Conservation (phyloP, 441 rosid genomes). For the Biscutella laevigata region DNA sequence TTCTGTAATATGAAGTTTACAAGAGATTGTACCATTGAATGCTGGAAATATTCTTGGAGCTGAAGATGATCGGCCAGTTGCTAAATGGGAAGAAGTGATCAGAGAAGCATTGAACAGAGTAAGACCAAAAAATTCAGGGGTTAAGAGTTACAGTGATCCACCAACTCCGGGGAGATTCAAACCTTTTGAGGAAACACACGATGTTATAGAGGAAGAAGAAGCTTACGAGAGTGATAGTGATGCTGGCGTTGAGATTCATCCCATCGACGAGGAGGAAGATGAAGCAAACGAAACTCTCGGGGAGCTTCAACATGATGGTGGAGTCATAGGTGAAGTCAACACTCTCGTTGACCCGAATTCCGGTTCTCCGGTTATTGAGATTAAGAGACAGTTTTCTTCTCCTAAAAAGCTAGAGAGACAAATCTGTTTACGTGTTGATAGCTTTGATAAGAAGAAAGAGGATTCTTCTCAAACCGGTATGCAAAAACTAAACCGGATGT, state of each 20-base stretch:
- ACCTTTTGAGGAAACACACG: conserved; percentile 59
- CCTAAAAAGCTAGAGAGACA: conserved; percentile 53
- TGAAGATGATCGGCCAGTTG: conserved; percentile 72
- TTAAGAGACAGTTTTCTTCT: conserved; percentile 49
- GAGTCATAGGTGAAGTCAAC: conserved; percentile 22
- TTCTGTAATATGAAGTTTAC: conserved; percentile 42
- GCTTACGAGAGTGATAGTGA: conserved; percentile 66
- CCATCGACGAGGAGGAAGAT: conserved; percentile 46
- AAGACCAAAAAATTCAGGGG: conserved; percentile 34
- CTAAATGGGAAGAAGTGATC: conserved; percentile 74
- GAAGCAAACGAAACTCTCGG: conserved; percentile 15
- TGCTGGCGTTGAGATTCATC: conserved; percentile 70
- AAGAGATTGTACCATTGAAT: conserved; percentile 89
- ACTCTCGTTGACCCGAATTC: conserved; percentile 20
- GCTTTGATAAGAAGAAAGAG: conserved; percentile 22
- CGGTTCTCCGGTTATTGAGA: conserved; percentile 23
- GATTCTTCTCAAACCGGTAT: conserved; percentile 20
- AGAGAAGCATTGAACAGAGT: conserved; percentile 60
- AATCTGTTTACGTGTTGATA: conserved; percentile 44
- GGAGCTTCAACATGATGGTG: conserved; percentile 19
- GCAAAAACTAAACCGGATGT: conserved; percentile 41
- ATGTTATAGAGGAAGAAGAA: conserved; percentile 56
- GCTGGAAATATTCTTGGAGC: conserved; percentile 93
- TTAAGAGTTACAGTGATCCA: conserved; percentile 84
- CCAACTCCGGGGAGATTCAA: conserved; percentile 81